A percentile compares a stretch with the other conserved stretches of the same genome.
These are phyloP conservation scores for Plasmodiophora brassicae DNA, from an alignment of 208 protist species.

Conservation along the genomic window DNA sequence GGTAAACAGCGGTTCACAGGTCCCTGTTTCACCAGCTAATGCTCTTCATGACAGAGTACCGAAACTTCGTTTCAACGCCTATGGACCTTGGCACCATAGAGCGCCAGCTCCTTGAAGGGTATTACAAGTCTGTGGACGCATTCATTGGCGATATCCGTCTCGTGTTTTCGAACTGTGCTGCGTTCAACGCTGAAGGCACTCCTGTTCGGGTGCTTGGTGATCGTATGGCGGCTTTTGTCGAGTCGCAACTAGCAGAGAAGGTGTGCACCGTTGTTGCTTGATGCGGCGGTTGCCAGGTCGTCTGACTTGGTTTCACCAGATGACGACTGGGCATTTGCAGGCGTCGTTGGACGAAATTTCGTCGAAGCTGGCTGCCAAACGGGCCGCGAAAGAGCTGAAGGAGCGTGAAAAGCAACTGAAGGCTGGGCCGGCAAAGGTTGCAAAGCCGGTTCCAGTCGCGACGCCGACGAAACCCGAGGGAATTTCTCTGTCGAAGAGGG, in stretches of 20 bases:
- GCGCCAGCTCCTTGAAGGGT: background rate
- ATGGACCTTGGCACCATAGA: slow-evolving; percentile 6
- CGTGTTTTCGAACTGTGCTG: slow-evolving; percentile 2
- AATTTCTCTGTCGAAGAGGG: background rate
- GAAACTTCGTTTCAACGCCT: background rate
- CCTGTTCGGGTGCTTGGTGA: background rate
- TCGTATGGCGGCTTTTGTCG: background rate
- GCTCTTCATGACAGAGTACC: too few species aligned
- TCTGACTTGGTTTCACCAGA: too few species aligned
- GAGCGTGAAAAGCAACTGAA: background rate
- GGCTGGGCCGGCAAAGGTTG: background rate
- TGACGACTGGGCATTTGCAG: too few species aligned
- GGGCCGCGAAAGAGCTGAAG: background rate
- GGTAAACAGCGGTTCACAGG: too few species aligned
- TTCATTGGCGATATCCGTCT: background rate
- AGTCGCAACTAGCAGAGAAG: background rate
- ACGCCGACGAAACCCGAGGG: background rate
- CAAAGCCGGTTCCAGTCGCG: background rate
- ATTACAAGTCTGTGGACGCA: background rate
- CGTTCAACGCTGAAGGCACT: background rate
- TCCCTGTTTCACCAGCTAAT: too few species aligned
- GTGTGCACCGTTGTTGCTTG: too few species aligned
- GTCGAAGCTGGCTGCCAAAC: background rate
- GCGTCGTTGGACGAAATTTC: slow-evolving; percentile 14
- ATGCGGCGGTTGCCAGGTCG: too few species aligned